Percentiles rank a stretch among this genome's conserved stretches.
Evolutionary conservation across 169 alveolate genomes (phyloP).

Genomic region (Plasmodium gallinaceum): DNA sequence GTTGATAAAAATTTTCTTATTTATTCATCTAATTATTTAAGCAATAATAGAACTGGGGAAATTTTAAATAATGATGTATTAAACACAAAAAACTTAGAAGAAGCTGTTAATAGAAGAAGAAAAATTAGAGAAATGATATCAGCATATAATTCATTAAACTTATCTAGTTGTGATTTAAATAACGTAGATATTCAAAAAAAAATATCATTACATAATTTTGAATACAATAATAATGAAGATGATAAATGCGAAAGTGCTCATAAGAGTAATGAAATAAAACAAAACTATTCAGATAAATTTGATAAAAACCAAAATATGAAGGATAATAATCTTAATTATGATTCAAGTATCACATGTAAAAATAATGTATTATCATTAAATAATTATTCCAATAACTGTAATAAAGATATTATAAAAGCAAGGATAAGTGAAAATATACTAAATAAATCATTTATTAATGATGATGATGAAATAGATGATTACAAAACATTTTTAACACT

Average conservation of each 20-base stretch:
- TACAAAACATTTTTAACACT: slow-evolving; percentile 61
- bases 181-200: slow-evolving; percentile 32
- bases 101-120: slow-evolving; percentile 73
- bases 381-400: slow-evolving; percentile 12
- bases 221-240: slow-evolving; percentile 7
- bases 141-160: slow-evolving; percentile 65
- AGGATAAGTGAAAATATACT: slow-evolving; percentile 4
- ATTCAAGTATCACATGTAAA: neutral
- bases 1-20: slow-evolving; percentile 6
- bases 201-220: slow-evolving; percentile 29
- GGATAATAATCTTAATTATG: neutral
- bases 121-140: slow-evolving; percentile 58
- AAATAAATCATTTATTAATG: slow-evolving; percentile 13
- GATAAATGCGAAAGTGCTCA: neutral
- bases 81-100: slow-evolving; percentile 58
- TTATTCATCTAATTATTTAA: slow-evolving; percentile 1
- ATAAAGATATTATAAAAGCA: slow-evolving; percentile 12
- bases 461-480: slow-evolving; percentile 69
- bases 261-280: neutral
- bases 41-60: slow-evolving; percentile 13
- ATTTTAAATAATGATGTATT: slow-evolving; percentile 27
- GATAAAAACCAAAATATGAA: neutral
- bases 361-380: neutral
- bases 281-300: neutral
- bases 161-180: slow-evolving; percentile 40